These are phyloP conservation scores for Phlyctochytrium planicorne DNA, from an alignment of 192 early-diverging fungal genomes.

Conservation along the genomic window DNA sequence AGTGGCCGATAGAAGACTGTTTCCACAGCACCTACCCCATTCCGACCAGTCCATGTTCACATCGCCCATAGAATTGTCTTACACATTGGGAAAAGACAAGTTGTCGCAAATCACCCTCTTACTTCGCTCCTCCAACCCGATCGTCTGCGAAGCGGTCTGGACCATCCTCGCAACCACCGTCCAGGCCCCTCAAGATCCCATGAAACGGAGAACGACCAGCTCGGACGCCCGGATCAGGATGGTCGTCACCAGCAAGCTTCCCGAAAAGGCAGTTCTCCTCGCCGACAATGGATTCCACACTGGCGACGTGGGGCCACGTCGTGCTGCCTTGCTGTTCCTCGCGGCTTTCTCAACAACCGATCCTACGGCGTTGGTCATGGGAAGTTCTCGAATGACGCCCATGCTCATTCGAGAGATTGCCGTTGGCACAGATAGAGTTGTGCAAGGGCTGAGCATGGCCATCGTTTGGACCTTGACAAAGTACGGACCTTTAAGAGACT, in stretches of 20 bases:
- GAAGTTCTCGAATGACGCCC: background rate
- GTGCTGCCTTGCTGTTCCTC: slow-evolving; percentile 20
- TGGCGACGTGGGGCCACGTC: slow-evolving; percentile 12
- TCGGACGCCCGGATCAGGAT: background rate
- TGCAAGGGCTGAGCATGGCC: background rate
- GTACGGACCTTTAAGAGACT: background rate
- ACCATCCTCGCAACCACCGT: background rate
- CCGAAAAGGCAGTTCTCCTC: slow-evolving; percentile 6
- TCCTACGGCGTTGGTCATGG: background rate
- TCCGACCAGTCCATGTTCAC: background rate
- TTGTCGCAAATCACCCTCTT: slow-evolving; percentile 7
- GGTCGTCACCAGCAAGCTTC: background rate
- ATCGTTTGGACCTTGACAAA: background rate
- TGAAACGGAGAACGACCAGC: slow-evolving; percentile 3
- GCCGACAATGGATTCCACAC: slow-evolving; percentile 14
- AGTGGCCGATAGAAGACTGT: slow-evolving; percentile 2
- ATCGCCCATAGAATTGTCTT: background rate
- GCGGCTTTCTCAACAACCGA: background rate
- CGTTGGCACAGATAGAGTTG: background rate
- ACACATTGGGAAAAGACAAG: no score
- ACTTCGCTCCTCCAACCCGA: slow-evolving; percentile 8
- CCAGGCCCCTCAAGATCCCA: background rate
- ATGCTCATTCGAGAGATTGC: background rate
- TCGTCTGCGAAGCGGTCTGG: slow-evolving; percentile 22
- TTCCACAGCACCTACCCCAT: background rate